A percentile compares a stretch with the other conserved stretches of the same genome.
These are phyloP conservation scores for Nepenthes alata DNA, from an alignment of 179 eudicot genomes.

Conservation along the genomic window DNA sequence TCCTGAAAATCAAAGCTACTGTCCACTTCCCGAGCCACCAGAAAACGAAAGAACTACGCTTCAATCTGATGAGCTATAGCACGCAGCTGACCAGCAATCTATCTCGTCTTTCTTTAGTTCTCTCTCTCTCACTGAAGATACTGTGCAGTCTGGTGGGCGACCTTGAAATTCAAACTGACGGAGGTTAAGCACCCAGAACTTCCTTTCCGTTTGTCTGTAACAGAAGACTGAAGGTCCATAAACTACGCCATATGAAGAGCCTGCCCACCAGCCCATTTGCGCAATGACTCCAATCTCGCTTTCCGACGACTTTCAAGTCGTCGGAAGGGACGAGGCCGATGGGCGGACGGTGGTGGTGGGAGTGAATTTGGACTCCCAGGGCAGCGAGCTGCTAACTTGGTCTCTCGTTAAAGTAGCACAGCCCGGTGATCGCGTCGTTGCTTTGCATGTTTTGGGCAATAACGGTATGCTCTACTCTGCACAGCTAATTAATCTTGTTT, in stretches of 20 bases:
- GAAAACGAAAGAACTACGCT: no score
- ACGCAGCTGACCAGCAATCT: no score
- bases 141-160: slow-evolving; percentile 7
- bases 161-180: slow-evolving; percentile 22
- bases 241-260: no score
- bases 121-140: slow-evolving; percentile 4
- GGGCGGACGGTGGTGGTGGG: slow-evolving; percentile 62
- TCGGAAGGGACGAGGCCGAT: background rate
- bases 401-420: slow-evolving; percentile 66
- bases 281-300: background rate
- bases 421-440: slow-evolving; percentile 73
- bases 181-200: slow-evolving; percentile 10
- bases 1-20: no score
- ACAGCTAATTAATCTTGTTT: no score
- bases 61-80: no score
- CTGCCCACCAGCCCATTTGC: no score
- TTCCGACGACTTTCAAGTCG: background rate
- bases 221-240: no score
- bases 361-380: slow-evolving; percentile 44
- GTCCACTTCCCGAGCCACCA: no score
- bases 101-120: no score
- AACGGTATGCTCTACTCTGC: slow-evolving; percentile 28
- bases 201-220: no score
- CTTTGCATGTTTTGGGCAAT: slow-evolving; percentile 52
- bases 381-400: slow-evolving; percentile 77